These are phyloP conservation scores for Tricholoma saponaceum DNA, from an alignment of 768 basidiomycete species.

Conservation along the genomic window DNA sequence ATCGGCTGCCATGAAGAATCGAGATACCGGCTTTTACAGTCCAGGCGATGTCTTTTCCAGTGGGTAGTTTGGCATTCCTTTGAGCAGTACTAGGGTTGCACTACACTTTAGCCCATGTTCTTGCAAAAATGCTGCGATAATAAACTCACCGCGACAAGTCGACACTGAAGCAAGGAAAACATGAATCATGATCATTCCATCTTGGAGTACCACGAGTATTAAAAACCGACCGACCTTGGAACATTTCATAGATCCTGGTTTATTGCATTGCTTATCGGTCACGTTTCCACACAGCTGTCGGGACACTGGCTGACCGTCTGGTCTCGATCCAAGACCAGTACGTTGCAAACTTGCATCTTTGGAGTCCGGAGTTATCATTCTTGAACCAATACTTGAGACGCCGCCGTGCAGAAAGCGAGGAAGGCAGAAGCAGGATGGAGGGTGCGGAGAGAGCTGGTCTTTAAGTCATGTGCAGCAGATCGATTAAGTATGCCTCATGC, in stretches of 20 bases:
- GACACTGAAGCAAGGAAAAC: slow-evolving; percentile 6
- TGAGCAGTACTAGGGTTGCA: slow-evolving; percentile 17
- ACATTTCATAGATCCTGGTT: slow-evolving; percentile 18
- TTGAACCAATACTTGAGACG: not conserved
- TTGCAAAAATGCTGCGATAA: not conserved
- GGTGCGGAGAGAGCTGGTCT: no score
- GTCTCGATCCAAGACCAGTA: slow-evolving; percentile 18
- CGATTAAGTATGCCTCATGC: no score
- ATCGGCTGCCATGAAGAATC: slow-evolving; percentile 24
- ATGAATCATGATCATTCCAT: not conserved
- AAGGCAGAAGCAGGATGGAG: no score
- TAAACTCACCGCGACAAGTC: slow-evolving; percentile 6
- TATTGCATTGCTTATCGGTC: not conserved
- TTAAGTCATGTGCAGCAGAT: no score
- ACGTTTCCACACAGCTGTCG: slow-evolving; percentile 22
- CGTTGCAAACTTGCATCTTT: not conserved
- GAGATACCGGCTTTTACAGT: slow-evolving; percentile 24
- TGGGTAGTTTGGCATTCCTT: slow-evolving; percentile 27
- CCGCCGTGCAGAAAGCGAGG: not conserved
- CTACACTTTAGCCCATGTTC: not conserved
- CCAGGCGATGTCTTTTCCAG: slow-evolving; percentile 24
- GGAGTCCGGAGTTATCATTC: not conserved
- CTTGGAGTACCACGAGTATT: not conserved
- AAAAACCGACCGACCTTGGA: slow-evolving; percentile 21
- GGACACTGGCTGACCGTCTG: slow-evolving; percentile 19